Percentiles rank a stretch among this genome's conserved stretches.
Evolutionary conservation across 208 protist genomes (phyloP).

Genomic region (Wallacemonas sp.): DNA sequence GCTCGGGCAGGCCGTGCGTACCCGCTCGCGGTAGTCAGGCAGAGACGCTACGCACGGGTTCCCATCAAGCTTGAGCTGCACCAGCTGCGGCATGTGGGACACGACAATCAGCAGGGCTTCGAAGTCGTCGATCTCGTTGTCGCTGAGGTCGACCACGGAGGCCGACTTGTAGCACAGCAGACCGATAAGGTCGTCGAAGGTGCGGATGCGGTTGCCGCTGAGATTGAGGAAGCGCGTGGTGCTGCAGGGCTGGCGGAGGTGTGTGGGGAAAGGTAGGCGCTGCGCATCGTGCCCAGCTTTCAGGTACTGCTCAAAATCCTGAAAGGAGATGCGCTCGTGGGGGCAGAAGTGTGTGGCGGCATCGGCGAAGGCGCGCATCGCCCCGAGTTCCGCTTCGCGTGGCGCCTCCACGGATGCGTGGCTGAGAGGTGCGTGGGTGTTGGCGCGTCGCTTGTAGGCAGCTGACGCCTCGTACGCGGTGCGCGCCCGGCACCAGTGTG

Average conservation of each 20-base stretch:
- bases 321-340: constrained; percentile 9
- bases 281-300: no score
- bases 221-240: constrained; percentile 81
- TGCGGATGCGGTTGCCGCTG: constrained; percentile 64
- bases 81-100: constrained; percentile 59
- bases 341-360: constrained; percentile 25
- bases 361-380: not conserved
- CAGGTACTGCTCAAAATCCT: no score
- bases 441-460: no score
- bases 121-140: constrained; percentile 86
- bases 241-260: constrained; percentile 32
- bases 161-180: constrained; percentile 72
- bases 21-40: constrained; percentile 79
- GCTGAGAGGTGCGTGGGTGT: no score
- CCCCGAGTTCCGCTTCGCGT: not conserved
- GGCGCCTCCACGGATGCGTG: no score
- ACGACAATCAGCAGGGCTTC: constrained; percentile 83
- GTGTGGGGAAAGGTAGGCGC: not conserved
- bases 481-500: constrained; percentile 22
- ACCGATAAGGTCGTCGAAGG: constrained; percentile 43
- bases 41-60: constrained; percentile 87
- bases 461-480: constrained; percentile 5
- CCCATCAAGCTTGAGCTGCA: constrained; percentile 82
- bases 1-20: constrained; percentile 50
- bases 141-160: constrained; percentile 85